Base-by-base conservation (phyloP, 108 stramenopile genomes). In the Fragilaria radians region DNA sequence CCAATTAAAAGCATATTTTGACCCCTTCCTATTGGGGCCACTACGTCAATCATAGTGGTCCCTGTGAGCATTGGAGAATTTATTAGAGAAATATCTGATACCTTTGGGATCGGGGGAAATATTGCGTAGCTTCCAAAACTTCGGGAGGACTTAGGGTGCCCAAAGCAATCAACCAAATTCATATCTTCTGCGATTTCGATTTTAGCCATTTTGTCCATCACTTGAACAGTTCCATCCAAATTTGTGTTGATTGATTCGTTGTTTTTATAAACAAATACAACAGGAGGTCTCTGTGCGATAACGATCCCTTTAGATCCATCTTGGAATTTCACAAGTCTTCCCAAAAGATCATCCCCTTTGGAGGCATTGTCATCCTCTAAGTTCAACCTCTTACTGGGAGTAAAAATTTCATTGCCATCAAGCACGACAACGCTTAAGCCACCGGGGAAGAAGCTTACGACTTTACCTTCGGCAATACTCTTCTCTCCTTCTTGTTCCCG, bases 1-100 rank as follows among this genome's bases (percentile, higher is more conserved):
- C 85, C 88, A 63, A 93, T 71, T 19, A 89, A 60, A 47, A 93
- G 76, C 88, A 89, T 93, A 59, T 93, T 93, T 71, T 93, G 92
- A 1, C 92, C 92, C 54, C 78, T 82, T 28, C 92, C 92, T 60
- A 93, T 85, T 2, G 92, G 92, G 32, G 88, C 84, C 53, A 93
- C 54, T 7, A 84, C 76, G 71, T 93, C 92, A 61, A 93, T 68
- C 69, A 86, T 88, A 32, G 92, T 83, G 11, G 78, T 78, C 7
- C 92, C 92, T 7, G 92, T 90, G 30, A 93, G 60, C 33, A 93
- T 26, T 1, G 92, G 92, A 24, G 70, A 79, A 53, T 93, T 85
- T 58, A 93, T 93, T 28, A 93, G 66, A 31, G 84, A 74, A 73
- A 93, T 93, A 45, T 93, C 86, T 11, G 70, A 66, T 28, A 93